Evolutionary conservation across 2,329 filamentous ascomycete genomes (phyloP), one percentile per base, ranked within the genome.

Genomic region (Mollisiaceae sp.): DNA sequence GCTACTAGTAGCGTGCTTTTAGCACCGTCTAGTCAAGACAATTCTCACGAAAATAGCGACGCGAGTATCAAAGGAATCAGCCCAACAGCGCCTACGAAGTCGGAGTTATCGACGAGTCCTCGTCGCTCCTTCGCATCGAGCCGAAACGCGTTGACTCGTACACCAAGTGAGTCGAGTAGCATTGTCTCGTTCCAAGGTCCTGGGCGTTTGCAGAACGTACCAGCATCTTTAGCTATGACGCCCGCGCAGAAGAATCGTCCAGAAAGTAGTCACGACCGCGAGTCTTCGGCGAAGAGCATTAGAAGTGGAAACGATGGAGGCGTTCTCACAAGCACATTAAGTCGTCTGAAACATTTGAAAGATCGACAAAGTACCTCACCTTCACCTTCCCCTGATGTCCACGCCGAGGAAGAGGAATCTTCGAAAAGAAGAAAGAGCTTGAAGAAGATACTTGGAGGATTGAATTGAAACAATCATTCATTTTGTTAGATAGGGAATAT

Each of bases 1-100:
- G 93, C 92, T n/a, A 94, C 87, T 65, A 91, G 87, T 73, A 76
- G 70, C 60, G 71, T 75, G 58, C 61, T 77, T 12, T 63, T 77
- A 8, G 69, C 73, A 6, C 75, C 75, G 27, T 69, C 72, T 2
- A 70, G 64, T 32, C 67, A 72, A 45, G 75, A 77, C 14, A 70
- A 69, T 36, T 73, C 72, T 1, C 65, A 74, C 36, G 75, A 77
- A 9, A 75, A 74, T 41, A 75, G 74, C 57, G 75, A 76, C 63
- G 59, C 71, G 9, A 74, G 72, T 61, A 75, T 71, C 12, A 68
- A 73, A 32, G 70, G 63, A 12, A 68, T 66, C 4, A 75, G 72
- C 60, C 69, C 72, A 20, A 71, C 69, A 12, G 69, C 69, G 36
- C 50, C 63, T 11, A 65, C 67, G 22, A 67, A 66, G 12, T 73